Evolutionary conservation across 768 basidiomycete genomes (phyloP).

Genomic region (Xerocomellus amylosporus): DNA sequence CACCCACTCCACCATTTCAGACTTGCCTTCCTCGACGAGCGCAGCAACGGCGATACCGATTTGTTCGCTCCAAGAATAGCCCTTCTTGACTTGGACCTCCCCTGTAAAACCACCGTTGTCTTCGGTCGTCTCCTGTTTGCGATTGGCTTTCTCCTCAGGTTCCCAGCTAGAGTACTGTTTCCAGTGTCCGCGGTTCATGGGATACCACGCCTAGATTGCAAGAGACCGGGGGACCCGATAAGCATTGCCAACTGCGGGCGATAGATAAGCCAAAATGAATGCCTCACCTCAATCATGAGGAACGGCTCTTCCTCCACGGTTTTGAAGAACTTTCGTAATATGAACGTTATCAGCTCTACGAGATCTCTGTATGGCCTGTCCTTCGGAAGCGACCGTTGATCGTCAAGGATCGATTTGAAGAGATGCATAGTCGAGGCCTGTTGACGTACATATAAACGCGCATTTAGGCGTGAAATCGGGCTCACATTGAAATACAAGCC

Average conservation of each 20-base stretch:
- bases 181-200: constrained; percentile 85
- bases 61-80: constrained; percentile 86
- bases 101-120: constrained; percentile 47
- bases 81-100: constrained; percentile 82
- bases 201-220: constrained; percentile 71
- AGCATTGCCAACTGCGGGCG: constrained; percentile 14
- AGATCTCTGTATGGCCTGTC: constrained; percentile 83
- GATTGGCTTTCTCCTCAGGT: constrained; percentile 46
- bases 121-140: constrained; percentile 25
- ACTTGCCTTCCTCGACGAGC: constrained; percentile 64
- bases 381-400: constrained; percentile 74
- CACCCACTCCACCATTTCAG: constrained; percentile 71
- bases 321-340: constrained; percentile 95
- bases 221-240: constrained; percentile 12
- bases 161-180: constrained; percentile 81
- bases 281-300: constrained; percentile 79
- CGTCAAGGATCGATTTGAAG: constrained; percentile 83
- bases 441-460: constrained; percentile 21
- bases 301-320: constrained; percentile 79
- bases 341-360: constrained; percentile 75
- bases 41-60: constrained; percentile 80
- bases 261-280: constrained; percentile 28
- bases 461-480: constrained; percentile 4
- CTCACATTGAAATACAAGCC: constrained; percentile 92
- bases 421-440: constrained; percentile 88